A percentile compares a stretch with the other conserved stretches of the same genome.
phyloP scores from a whole-genome alignment of 495 filamentous ascomycete genomes.

The Staphylotrichum tortipilum region DNA sequence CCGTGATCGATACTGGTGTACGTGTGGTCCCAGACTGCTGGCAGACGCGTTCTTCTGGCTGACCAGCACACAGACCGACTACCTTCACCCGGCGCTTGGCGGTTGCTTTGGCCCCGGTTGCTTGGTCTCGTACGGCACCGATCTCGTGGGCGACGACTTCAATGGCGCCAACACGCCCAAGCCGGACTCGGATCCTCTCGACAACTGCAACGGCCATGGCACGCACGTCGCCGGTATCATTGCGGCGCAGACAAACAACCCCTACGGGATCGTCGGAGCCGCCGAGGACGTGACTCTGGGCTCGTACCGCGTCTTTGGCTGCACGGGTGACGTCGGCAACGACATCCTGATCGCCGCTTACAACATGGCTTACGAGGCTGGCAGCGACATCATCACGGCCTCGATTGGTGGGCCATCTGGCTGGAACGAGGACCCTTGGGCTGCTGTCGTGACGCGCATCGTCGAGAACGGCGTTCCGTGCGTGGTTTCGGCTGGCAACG shows the following conservation, averaged over 20 bases:
- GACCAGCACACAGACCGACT: conserved; percentile 45
- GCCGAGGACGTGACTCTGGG: conserved; percentile 47
- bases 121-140: conserved; percentile 45
- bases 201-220: conserved; percentile 40
- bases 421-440: conserved; percentile 50
- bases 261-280: conserved; percentile 45
- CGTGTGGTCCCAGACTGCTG: conserved; percentile 9
- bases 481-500: conserved; percentile 48
- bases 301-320: conserved; percentile 49
- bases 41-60: conserved; percentile 5
- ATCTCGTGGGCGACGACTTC: conserved; percentile 46
- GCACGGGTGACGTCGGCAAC: conserved; percentile 36
- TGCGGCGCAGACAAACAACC: conserved; percentile 42
- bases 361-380: conserved; percentile 47
- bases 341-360: conserved; percentile 50
- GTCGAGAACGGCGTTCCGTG: conserved; percentile 48
- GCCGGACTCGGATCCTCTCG: conserved; percentile 39
- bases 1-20: conserved; percentile 41
- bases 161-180: conserved; percentile 32
- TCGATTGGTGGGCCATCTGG: conserved; percentile 49
- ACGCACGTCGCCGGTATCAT: conserved; percentile 48
- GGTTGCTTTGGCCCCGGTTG: conserved; percentile 49
- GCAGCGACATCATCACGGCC: conserved; percentile 51
- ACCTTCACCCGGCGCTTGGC: conserved; percentile 49
- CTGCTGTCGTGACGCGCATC: conserved; percentile 44